Conservation (phyloP, 2,329 filamentous ascomycete species). For the Nigrospora oryzae region DNA sequence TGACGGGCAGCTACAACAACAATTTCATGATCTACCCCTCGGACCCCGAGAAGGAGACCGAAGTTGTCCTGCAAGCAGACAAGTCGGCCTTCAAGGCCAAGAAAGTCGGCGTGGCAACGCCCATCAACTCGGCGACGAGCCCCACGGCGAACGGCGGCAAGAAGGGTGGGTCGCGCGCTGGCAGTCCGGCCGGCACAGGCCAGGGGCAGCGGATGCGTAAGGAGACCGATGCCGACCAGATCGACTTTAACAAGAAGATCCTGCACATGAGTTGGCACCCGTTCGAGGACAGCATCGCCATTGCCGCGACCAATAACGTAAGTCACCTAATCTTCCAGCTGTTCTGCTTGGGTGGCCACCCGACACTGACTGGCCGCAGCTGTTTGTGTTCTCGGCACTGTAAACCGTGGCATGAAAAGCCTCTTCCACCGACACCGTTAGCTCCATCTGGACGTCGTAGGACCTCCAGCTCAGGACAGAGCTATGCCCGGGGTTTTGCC, state of each 20-base stretch:
- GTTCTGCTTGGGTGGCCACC: neutral
- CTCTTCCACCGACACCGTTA: neutral
- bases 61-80: conserved; percentile 94
- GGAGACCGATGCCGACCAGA: conserved; percentile 98
- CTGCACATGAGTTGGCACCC: conserved; percentile 99
- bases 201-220: conserved; percentile 95
- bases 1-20: conserved; percentile 99
- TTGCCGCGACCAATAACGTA: conserved; percentile 98
- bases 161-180: conserved; percentile 81
- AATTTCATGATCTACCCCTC: conserved; percentile 99
- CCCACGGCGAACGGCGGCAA: conserved; percentile 68
- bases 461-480: neutral
- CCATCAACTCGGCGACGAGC: conserved; percentile 78
- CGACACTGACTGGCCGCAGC: conserved; percentile 33
- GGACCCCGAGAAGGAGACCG: conserved; percentile 90
- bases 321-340: conserved; percentile 31
- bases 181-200: conserved; percentile 70
- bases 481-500: neutral
- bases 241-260: conserved; percentile 99
- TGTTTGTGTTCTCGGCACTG: conserved; percentile 73
- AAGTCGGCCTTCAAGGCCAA: conserved; percentile 99
- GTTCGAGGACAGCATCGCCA: conserved; percentile 98
- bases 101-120: conserved; percentile 96
- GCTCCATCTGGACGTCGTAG: neutral
- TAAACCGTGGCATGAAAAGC: conserved; percentile 26